A percentile compares a stretch with the other conserved stretches of the same genome.
These are phyloP conservation scores for Chlorella sp. DNA, from an alignment of 139 green algal species.

Conservation along the genomic window DNA sequence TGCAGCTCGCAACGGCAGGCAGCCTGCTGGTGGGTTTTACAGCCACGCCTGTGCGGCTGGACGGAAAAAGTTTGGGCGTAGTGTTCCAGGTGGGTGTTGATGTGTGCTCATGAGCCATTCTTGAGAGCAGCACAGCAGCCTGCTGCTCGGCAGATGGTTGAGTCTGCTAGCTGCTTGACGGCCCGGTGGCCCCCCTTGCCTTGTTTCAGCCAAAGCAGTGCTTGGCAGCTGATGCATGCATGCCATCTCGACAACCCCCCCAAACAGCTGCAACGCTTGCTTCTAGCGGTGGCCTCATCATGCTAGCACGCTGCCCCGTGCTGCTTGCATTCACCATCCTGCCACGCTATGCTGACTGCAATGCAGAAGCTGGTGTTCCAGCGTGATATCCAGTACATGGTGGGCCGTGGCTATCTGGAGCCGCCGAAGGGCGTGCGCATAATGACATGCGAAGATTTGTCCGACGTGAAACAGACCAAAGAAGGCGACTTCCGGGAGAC, in stretches of 20 bases:
- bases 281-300: too few species aligned
- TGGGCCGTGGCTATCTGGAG: slow-evolving; percentile 1
- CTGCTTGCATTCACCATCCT: neutral
- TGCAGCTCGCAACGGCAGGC: too few species aligned
- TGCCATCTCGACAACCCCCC: too few species aligned
- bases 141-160: too few species aligned
- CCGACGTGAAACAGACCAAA: neutral
- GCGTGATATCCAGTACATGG: slow-evolving; percentile 33
- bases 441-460: neutral
- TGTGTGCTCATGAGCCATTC: too few species aligned
- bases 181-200: too few species aligned
- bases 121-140: too few species aligned
- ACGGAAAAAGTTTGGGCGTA: neutral
- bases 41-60: slow-evolving; percentile 32
- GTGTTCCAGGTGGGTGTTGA: slow-evolving; percentile 26
- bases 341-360: neutral
- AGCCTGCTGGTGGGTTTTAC: slow-evolving; percentile 43
- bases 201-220: too few species aligned
- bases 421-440: neutral
- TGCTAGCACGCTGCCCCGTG: too few species aligned
- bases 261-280: too few species aligned
- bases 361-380: neutral
- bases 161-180: too few species aligned
- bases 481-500: neutral
- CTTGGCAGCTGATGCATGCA: too few species aligned